Base-by-base conservation (phyloP, 129 eudicot species). In the Escallonia herrerae region DNA sequence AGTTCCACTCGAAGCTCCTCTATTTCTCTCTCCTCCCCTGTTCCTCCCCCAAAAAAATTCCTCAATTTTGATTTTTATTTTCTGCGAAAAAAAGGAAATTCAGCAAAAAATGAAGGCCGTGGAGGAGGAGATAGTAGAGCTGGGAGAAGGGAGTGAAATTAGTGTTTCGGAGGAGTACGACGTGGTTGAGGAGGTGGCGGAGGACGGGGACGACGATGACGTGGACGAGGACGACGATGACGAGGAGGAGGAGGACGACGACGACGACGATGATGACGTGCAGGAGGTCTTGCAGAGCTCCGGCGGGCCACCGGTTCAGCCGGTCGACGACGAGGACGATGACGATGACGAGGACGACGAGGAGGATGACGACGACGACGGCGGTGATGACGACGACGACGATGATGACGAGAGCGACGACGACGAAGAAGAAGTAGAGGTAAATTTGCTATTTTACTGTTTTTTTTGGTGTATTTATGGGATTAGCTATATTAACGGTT, bases 331-430 rank as follows among this genome's bases (percentile, higher is more conserved):
- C 55, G 81, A 76, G 4, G 86, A 78, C 3, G 87, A 77, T n/a
- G n/a, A n/a, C n/a, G n/a, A n/a, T 2, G 89, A 89, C 0, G 96
- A 69, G 2, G 84, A 66, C 2, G 95, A 75, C 0, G 81, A 83
- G 0, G 89, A 72, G 3, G 91, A 84, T 0, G 95, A 70, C 0
- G 84, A 79, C 0, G 87, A 59, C 1, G 96, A 78, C 3, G 91
- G 72, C 2, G 96, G 72, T 7, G 91, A 58, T 13, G 89, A 63
- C 11, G 91, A 82, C 4, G 89, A 69, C 2, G 95, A 74, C 13
- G 87, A 74, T 2, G 83, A 52, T 8, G 83, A 77, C 15, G 83
- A 73, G 22, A 80, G 77, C 58, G 79, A 68, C n/a, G 82, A 65
- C 5, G 85, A 71, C 2, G 96, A 83, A 5, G 86, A 72, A 4